Percentiles rank a stretch among this genome's conserved stretches.
Conservation (phyloP, 805 yeast genomes). For the Ogataea wickerhamii region DNA sequence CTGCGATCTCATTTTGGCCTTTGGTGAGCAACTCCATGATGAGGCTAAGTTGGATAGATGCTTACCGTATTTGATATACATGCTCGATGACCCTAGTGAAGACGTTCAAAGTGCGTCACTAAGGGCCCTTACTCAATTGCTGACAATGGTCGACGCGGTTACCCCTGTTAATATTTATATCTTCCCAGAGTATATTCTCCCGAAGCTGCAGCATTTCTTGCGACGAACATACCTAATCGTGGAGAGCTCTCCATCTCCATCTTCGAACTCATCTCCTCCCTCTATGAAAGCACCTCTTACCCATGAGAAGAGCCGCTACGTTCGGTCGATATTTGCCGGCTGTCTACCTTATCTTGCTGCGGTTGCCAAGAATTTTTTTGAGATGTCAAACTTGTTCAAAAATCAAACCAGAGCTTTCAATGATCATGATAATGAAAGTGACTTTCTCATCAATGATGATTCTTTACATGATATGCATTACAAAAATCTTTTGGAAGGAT, state of each 20-base stretch:
- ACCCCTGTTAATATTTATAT: conserved; percentile 73
- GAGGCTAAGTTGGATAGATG: conserved; percentile 83
- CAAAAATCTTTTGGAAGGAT: conserved; percentile 44
- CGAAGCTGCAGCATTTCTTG: conserved; percentile 52
- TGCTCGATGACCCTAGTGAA: conserved; percentile 64
- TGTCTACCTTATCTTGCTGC: conserved; percentile 72
- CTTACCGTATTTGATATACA: conserved; percentile 71
- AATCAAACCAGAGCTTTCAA: conserved; percentile 20
- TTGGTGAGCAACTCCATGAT: conserved; percentile 75
- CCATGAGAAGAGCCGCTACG: conserved; percentile 32
- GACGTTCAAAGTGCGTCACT: conserved; percentile 68
- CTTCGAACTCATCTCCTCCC: conserved; percentile 7
- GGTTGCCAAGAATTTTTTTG: conserved; percentile 59
- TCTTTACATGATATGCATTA: conserved; percentile 37
- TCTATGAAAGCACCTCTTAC: conserved; percentile 2
- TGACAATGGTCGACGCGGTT: conserved; percentile 58
- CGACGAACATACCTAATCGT: conserved; percentile 35
- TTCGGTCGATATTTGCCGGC: conserved; percentile 66
- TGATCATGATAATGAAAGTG: conserved; percentile 46
- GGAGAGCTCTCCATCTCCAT: conserved; percentile 11
- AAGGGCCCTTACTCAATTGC: conserved; percentile 60
- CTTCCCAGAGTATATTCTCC: conserved; percentile 79
- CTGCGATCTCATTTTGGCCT: conserved; percentile 68
- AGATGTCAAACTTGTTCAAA: conserved; percentile 52
- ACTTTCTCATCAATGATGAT: conserved; percentile 30